phyloP scores from a whole-genome alignment of 306 rosid genomes.

The Boehmeria nivea region DNA sequence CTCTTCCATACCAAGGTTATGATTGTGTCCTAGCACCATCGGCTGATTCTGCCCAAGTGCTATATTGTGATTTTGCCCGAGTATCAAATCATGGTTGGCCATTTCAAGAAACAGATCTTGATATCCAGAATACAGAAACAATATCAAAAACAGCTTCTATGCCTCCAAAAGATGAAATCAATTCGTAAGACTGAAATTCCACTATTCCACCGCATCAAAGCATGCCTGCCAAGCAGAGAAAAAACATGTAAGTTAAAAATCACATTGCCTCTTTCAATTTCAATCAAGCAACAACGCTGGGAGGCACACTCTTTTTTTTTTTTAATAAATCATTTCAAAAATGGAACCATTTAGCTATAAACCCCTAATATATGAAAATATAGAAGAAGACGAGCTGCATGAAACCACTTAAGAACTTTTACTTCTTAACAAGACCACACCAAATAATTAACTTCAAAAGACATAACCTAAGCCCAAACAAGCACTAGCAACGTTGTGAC shows the following conservation, averaged over 20 bases:
- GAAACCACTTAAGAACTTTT: neutral
- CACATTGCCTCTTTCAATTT: conserved; percentile 7
- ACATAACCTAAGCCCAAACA: no score
- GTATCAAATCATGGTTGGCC: conserved; percentile 72
- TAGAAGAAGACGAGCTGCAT: no score
- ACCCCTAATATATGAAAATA: no score
- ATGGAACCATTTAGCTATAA: no score
- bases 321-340: no score
- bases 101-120: conserved; percentile 31
- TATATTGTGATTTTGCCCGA: conserved; percentile 61
- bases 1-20: conserved; percentile 51
- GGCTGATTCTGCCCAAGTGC: conserved; percentile 68
- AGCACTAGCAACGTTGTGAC: no score
- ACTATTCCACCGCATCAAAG: conserved; percentile 12
- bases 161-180: conserved; percentile 20
- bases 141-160: conserved; percentile 14
- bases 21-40: conserved; percentile 51
- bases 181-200: neutral
- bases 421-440: no score
- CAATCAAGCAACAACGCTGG: no score
- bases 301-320: no score
- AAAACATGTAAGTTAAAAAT: conserved; percentile 15
- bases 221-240: conserved; percentile 37
- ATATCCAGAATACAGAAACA: conserved; percentile 5
- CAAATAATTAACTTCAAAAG: no score